Conservation (phyloP, 345 rosid genomes). For the Noccaea bulbosa region DNA sequence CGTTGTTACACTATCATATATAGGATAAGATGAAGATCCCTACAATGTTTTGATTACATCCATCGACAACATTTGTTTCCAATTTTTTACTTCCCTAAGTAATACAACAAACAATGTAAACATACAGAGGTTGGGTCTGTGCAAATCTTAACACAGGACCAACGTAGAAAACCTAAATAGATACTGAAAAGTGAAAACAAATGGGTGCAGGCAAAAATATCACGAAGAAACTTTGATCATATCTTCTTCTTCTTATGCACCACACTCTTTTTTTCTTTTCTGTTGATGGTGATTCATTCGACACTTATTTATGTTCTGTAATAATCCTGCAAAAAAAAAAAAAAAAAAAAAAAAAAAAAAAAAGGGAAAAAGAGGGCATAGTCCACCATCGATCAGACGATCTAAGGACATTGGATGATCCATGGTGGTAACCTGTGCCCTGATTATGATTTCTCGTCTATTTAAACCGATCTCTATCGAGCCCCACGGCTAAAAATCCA, state of each 20-base stretch:
- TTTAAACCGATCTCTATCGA: slow-evolving; percentile 1
- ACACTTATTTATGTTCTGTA: slow-evolving; percentile 43
- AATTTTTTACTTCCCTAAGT: slow-evolving; percentile 29
- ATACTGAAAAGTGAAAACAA: not conserved
- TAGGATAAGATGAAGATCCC: not conserved
- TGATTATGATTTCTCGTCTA: slow-evolving; percentile 30
- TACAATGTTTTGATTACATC: slow-evolving; percentile 39
- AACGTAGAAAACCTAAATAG: slow-evolving; percentile 29
- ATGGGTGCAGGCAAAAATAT: slow-evolving; percentile 34
- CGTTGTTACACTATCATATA: slow-evolving; percentile 34
- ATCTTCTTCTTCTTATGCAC: slow-evolving; percentile 39
- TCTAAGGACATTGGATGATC: slow-evolving; percentile 24
- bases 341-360: too few relatives aligned
- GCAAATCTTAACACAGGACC: slow-evolving; percentile 38
- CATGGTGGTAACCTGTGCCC: slow-evolving; percentile 38
- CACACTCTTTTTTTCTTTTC: not conserved
- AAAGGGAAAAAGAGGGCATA: slow-evolving; percentile 22
- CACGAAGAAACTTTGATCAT: slow-evolving; percentile 34
- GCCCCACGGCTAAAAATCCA: slow-evolving; percentile 29
- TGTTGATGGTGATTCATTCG: slow-evolving; percentile 11
- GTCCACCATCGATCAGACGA: slow-evolving; percentile 37
- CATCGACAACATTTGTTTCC: slow-evolving; percentile 32
- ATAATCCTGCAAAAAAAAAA: slow-evolving; percentile 36
- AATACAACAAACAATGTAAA: slow-evolving; percentile 41
- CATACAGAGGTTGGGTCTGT: slow-evolving; percentile 36